phyloP scores from a whole-genome alignment of 352 stramenopile genomes.

The Phytopythium ostracodes region DNA sequence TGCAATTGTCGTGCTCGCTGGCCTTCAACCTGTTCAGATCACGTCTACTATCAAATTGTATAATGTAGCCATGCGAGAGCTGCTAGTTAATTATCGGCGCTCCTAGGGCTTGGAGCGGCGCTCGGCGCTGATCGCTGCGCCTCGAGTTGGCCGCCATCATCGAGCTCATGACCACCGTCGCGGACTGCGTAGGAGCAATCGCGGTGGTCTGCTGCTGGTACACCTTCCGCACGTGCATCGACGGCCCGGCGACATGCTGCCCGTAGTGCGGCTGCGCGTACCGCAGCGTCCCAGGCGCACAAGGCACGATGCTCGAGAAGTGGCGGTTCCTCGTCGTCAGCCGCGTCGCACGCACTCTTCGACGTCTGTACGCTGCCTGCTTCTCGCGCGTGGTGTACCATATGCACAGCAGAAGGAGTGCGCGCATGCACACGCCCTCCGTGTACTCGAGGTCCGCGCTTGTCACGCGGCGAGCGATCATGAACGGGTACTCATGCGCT shows the following conservation, averaged over 20 bases:
- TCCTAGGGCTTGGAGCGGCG: not conserved
- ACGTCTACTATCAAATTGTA: too few species aligned
- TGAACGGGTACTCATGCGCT: slow-evolving; percentile 27
- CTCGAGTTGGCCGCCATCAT: slow-evolving; percentile 2
- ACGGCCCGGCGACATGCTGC: not conserved
- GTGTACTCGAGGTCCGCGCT: slow-evolving; percentile 1
- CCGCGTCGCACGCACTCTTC: slow-evolving; percentile 4
- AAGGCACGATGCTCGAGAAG: slow-evolving; percentile 11
- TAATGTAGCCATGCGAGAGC: too few species aligned
- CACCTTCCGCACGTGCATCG: slow-evolving; percentile 1
- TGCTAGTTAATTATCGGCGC: not conserved
- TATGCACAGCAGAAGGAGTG: slow-evolving; percentile 16
- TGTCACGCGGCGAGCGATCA: slow-evolving; percentile 4
- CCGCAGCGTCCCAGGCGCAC: not conserved
- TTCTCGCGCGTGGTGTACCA: slow-evolving; percentile 18
- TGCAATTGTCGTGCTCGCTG: too few species aligned
- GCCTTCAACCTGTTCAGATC: not conserved
- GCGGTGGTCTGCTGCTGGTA: not conserved
- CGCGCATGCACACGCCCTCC: slow-evolving; percentile 15
- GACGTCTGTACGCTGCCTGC: slow-evolving; percentile 1
- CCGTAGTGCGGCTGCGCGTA: not conserved
- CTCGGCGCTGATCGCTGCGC: slow-evolving; percentile 1
- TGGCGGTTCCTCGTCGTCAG: slow-evolving; percentile 9
- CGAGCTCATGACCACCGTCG: slow-evolving; percentile 6
- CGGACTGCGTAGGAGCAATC: slow-evolving; percentile 1